Evolutionary conservation across 495 filamentous ascomycete genomes (phyloP), one percentile per base, ranked within the genome.

Genomic region (Lineolata rhizophorae): DNA sequence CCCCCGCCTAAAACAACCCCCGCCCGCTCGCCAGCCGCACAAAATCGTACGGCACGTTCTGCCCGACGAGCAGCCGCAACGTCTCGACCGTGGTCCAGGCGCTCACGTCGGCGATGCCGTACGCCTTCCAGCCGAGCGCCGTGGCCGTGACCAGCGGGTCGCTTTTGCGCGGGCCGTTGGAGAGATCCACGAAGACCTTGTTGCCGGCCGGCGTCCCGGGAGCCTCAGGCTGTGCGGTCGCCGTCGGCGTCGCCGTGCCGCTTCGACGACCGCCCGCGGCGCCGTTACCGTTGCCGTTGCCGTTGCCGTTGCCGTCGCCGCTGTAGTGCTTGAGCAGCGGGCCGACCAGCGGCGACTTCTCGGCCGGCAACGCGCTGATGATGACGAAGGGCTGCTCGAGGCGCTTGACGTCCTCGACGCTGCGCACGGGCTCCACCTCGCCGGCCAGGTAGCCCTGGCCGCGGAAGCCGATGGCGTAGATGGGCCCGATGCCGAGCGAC

Each of bases 11-110:
- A 69, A 80, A 45, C 80, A 47, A 16, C 66, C 64, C 37, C 75
- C 51, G 11, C 76, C 77, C 39, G 71, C 72, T 5, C n/a, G 77
- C 76, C 54, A 84, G n/a, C 22, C 27, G 6, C 8, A 83, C 78
- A 55, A 87, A 87, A 51, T 79, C 79, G 55, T 79, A 83, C 17
- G 75, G 74, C 21, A 87, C 77, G 47, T 83, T 83, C 58, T 82
- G 72, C 11, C 79, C 78, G 5, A 84, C 76, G 5, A 87, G 57
- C 39, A 84, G 42, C 28, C 77, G 57, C 6, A 84, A 51, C 20
- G 73, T 84, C 50, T 82, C 75, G 11, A 81, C 77, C 13, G 75
- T 82, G 8, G 76, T 81, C 54, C 78, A 84, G 0, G 76, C 76
- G 44, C 65, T 72, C 18, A 81, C 73, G 43, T 84, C 77, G 16